Evolutionary conservation across 2,329 filamentous ascomycete genomes (phyloP), one percentile per base, ranked within the genome.

Genomic region (Aspergillus vadensis): DNA sequence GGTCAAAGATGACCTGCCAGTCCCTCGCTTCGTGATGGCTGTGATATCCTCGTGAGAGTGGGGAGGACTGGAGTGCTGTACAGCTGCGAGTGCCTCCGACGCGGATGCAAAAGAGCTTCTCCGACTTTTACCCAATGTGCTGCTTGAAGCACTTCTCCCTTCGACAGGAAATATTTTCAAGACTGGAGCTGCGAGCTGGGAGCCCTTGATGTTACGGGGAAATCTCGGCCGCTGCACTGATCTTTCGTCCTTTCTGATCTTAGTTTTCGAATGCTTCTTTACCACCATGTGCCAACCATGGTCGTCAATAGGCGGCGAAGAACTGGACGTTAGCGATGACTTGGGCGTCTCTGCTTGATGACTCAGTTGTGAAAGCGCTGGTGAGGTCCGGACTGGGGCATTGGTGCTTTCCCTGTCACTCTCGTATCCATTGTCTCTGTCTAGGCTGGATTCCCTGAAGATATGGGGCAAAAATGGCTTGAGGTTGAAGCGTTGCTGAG

Each of bases 61-160:
- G 3, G 74, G 67, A n/a, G 73, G 72, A 55, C 73, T 79, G 5
- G 68, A 68, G 36, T 71, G 69, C 47, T 78, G 76, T 15, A 80
- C 72, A 1, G 76, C 72, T 5, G 74, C 68, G 5, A 81, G 66
- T 14, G 75, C 72, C 58, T 72, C 71, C 30, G 76, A 74, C 4
- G 79, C 79, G 3, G 78, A 79, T 58, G 64, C 58, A 4, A 65
- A 32, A 25, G 71, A 70, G 56, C 57, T 70, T 59, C 57, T 67
- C 32, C 56, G 61, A 17, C 55, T 58, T 44, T 61, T 65, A 32
- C 60, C 65, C 44, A 64, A 36, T 15, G 59, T 56, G n/a, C 62
- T 66, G 55, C 66, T 73, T 38, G 69, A 72, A 17, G 69, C 72
- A 50, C 71, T 76, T 58, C 69, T 67, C 39, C 70, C 76, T 41